Conservation (phyloP, 192 early-diverging fungal genomes). For the Podila horticola region DNA sequence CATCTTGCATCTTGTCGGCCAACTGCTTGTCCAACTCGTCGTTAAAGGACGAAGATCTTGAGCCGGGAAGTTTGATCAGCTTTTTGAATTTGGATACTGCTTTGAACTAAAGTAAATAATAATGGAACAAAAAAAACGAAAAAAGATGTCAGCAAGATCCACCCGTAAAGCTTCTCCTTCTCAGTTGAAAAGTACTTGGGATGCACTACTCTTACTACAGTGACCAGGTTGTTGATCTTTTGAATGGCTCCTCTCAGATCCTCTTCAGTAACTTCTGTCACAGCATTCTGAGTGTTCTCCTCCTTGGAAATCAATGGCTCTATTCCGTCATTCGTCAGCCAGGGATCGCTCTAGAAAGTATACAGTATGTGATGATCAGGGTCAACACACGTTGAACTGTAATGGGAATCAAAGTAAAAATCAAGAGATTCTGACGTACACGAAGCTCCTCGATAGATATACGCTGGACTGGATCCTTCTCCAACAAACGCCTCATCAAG, state of each 20-base stretch:
- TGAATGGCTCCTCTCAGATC: conserved; percentile 84
- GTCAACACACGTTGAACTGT: not conserved
- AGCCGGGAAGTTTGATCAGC: conserved; percentile 12
- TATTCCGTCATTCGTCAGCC: conserved; percentile 81
- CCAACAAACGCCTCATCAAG: conserved; percentile 75
- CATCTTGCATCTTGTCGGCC: not conserved
- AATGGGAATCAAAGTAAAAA: not conserved
- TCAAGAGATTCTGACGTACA: conserved; percentile 32
- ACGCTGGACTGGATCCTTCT: conserved; percentile 81
- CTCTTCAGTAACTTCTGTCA: conserved; percentile 89
- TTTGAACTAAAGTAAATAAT: conserved; percentile 8
- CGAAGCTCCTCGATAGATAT: conserved; percentile 79
- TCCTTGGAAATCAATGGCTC: conserved; percentile 73
- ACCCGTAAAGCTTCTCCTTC: no score
- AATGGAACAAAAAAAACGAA: not conserved
- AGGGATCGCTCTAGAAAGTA: conserved; percentile 69
- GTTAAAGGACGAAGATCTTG: conserved; percentile 2
- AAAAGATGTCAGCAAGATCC: not conserved
- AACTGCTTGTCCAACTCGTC: not conserved
- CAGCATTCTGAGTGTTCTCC: conserved; percentile 76
- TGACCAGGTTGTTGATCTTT: conserved; percentile 58
- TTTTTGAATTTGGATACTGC: conserved; percentile 22
- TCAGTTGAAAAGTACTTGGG: no score
- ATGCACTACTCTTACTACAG: conserved; percentile 63
- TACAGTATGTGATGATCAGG: not conserved